Evolutionary conservation across 192 early-diverging fungal genomes (phyloP), one percentile per base, ranked within the genome.

Genomic region (Chytriomyces sp.): DNA sequence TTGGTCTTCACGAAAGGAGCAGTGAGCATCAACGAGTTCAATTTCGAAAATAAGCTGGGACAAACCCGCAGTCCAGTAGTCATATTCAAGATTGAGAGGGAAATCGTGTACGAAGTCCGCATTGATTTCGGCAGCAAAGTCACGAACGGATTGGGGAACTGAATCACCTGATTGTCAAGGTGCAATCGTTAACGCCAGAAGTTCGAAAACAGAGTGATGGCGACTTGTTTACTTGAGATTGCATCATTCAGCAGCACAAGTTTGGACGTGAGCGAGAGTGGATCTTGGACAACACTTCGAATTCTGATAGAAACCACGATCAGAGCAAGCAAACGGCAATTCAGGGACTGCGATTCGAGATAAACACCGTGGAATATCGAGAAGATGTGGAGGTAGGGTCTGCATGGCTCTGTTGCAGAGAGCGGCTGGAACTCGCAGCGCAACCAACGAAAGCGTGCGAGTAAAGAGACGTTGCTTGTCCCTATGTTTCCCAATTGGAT

Each of bases 11-110:
- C 20, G 35, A 35, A 66, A 70, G n/a, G 63, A 28, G 23, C 20
- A 8, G 47, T 66, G 35, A 65, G 64, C n/a, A 24, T 2, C 45
- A 16, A 48, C 23, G 23, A 7, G 13, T 24, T 11, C 26, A n/a
- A 18, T 43, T 18, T 66, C 8, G 35, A 8, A 35, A 35, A 23
- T 18, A 26, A 16, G 24, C 24, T 13, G 20, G 24, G 16, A 67
- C 16, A 45, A 35, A 92, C 93, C 93, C 46, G 92, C 89, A 2
- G 90, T 90, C 95, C 95, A 99, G 80, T 96, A 91, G 28, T 93
- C 92, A 85, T 97, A 98, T 47, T 75, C 87, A 28, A 98, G 77
- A 9, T 86, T 79, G 5, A 95, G 60, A n/a, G 77, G 62, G 67
- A 92, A 87, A 18, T 3, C n/a, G 24, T 77, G 53, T 24, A 87